phyloP scores from a whole-genome alignment of 169 alveolate species.

The Miamiensis avidus region DNA sequence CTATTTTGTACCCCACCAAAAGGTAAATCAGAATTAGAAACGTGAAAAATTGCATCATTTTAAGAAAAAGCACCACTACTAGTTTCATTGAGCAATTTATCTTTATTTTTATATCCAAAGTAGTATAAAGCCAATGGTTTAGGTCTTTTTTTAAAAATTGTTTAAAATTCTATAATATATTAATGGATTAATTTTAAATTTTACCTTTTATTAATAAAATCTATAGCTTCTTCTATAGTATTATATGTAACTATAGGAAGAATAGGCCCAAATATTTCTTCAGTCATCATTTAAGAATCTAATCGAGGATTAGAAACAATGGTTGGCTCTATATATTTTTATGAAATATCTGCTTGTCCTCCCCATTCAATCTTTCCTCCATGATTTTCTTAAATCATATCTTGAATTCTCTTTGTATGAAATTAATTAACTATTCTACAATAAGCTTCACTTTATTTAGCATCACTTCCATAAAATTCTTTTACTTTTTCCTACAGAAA shows the following conservation, averaged over 20 bases:
- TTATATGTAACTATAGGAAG: constrained; percentile 73
- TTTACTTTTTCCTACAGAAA: constrained; percentile 32
- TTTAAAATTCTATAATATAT: too few relatives aligned
- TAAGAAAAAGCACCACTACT: constrained; percentile 74
- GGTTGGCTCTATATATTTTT: constrained; percentile 79
- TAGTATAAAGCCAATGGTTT: constrained; percentile 86
- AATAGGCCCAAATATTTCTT: constrained; percentile 90
- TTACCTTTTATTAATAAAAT: constrained; percentile 63
- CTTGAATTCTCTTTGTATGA: constrained; percentile 73
- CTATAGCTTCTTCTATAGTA: constrained; percentile 70
- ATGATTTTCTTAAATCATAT: constrained; percentile 53
- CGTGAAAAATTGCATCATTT: constrained; percentile 79
- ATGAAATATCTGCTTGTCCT: constrained; percentile 55
- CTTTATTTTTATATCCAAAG: constrained; percentile 66
- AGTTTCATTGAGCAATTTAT: constrained; percentile 59
- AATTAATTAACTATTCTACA: constrained; percentile 68
- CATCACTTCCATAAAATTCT: constrained; percentile 75
- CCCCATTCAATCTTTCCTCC: constrained; percentile 73
- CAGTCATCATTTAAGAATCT: constrained; percentile 62
- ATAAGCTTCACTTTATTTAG: constrained; percentile 61
- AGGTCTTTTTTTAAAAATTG: constrained; percentile 37
- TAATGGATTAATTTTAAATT: too few relatives aligned
- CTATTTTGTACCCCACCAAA: constrained; percentile 91
- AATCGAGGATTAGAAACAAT: constrained; percentile 67
- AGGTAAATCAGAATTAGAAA: constrained; percentile 69